Evolutionary conservation across 2,329 filamentous ascomycete species (phyloP).

Genomic region (Zalaria sp.): DNA sequence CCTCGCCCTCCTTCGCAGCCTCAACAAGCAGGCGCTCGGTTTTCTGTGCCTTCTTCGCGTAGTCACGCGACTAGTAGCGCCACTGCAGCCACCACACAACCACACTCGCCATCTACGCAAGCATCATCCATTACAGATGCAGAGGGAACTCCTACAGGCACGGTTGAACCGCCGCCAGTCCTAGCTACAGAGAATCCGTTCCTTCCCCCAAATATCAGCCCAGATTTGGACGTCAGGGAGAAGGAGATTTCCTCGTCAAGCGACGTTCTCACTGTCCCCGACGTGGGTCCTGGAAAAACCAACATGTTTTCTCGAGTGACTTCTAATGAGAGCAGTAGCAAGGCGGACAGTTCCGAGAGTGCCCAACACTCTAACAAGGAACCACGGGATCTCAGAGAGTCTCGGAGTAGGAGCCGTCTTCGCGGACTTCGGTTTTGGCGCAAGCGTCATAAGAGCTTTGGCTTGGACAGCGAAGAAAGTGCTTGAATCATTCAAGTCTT

Average conservation of each 20-base stretch:
- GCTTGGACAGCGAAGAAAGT: not conserved
- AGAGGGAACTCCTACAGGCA: conserved; percentile 14
- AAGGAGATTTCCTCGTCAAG: conserved; percentile 2
- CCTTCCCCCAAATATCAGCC: conserved; percentile 2
- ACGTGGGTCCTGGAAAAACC: conserved; percentile 1
- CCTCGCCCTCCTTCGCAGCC: not conserved
- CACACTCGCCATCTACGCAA: conserved; percentile 17
- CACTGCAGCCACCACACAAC: conserved; percentile 13
- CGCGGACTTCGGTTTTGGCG: conserved; percentile 22
- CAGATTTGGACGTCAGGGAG: conserved; percentile 1
- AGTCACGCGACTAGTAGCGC: conserved; percentile 19
- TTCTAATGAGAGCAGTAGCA: not conserved
- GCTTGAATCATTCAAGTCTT: not conserved
- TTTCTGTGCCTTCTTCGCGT: conserved; percentile 15
- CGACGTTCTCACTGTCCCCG: conserved; percentile 2
- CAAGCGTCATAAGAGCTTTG: conserved; percentile 9
- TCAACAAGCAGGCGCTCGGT: conserved; percentile 2
- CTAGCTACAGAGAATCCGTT: conserved; percentile 4
- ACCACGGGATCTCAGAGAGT: conserved; percentile 9
- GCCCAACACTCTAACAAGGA: not conserved
- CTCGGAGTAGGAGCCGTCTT: conserved; percentile 19
- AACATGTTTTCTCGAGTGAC: conserved; percentile 1
- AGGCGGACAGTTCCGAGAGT: not conserved
- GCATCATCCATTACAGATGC: conserved; percentile 18
- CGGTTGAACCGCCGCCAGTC: conserved; percentile 1